Evolutionary conservation across 2,329 filamentous ascomycete genomes (phyloP), one percentile per base, ranked within the genome.

Genomic region (Proliferodiscus dingleyae): DNA sequence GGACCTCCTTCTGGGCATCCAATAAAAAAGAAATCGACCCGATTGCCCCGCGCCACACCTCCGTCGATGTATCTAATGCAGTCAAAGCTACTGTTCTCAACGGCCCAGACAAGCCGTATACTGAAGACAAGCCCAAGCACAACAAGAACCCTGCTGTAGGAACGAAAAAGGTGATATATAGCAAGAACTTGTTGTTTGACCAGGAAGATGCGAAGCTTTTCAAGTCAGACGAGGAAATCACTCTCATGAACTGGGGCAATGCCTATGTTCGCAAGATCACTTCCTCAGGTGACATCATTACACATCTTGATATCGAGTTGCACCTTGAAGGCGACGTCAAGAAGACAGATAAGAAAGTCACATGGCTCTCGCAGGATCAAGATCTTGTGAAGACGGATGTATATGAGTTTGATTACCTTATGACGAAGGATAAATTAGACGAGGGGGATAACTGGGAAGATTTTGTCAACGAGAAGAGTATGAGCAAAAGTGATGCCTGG

Each of bases 241-340:
- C 91, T 0, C 75, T 96, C 33, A 96, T 96, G 91, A 86, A 86
- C 66, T 97, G 91, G 91, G 93, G 91, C 58, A 94, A 95, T 61
- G 88, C 86, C 10, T 79, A 89, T 55, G 85, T 93, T 19, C 79
- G 82, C 45, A 80, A 81, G 49, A 80, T 88, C 51, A 69, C 71
- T 53, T 72, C 78, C 38, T 6, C 24, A 26, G 70, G 71, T 26
- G 66, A 71, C 46, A 71, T 78, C 38, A 81, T 95, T 59, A 84
- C 81, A 10, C 72, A 70, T 28, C 74, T 95, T 30, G 85, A 86
- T 47, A 74, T 93, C 43, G 88, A 95, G 68, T 80, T 96, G n/a
- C 85, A 97, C 67, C 79, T 96, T 40, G 81, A 86, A 59, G 90
- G 91, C 45, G 91, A 97, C 65, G 87, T 97, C 67, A 95, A 95